A percentile compares a stretch with the other conserved stretches of the same genome.
These are phyloP conservation scores for Saccharum hybrid DNA, from an alignment of 202 grass and related monocot species.

Conservation along the genomic window DNA sequence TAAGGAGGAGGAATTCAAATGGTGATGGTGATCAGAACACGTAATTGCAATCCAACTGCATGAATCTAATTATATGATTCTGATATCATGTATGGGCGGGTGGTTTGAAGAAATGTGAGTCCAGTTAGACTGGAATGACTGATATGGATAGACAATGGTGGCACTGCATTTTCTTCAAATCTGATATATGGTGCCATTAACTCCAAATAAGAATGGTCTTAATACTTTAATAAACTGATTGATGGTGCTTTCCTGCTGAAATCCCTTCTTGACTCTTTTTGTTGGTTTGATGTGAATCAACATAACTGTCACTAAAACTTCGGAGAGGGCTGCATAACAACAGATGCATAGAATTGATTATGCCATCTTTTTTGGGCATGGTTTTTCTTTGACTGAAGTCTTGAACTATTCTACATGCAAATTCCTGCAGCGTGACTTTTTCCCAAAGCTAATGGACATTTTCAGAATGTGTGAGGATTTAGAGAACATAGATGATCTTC, in stretches of 20 bases:
- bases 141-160: constrained; percentile 10
- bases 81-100: neutral
- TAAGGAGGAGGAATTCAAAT: neutral
- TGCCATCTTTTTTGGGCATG: constrained; percentile 34
- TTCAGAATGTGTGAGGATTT: constrained; percentile 98
- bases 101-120: constrained; percentile 3
- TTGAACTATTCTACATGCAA: constrained; percentile 43
- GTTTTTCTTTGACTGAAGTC: constrained; percentile 25
- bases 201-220: neutral
- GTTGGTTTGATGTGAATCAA: constrained; percentile 3
- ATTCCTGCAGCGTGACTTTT: constrained; percentile 81
- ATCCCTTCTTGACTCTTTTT: constrained; percentile 7
- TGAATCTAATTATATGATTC: constrained; percentile 9
- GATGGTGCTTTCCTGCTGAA: constrained; percentile 30
- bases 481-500: constrained; percentile 90
- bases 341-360: constrained; percentile 23
- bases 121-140: neutral
- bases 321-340: neutral
- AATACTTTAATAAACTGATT: constrained; percentile 5
- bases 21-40: neutral
- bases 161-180: constrained; percentile 8
- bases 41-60: neutral
- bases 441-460: constrained; percentile 86
- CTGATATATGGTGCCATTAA: neutral
- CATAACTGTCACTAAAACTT: constrained; percentile 15